Evolutionary conservation across 2,329 filamentous ascomycete genomes (phyloP).

Genomic region (Microdochium bolleyi): DNA sequence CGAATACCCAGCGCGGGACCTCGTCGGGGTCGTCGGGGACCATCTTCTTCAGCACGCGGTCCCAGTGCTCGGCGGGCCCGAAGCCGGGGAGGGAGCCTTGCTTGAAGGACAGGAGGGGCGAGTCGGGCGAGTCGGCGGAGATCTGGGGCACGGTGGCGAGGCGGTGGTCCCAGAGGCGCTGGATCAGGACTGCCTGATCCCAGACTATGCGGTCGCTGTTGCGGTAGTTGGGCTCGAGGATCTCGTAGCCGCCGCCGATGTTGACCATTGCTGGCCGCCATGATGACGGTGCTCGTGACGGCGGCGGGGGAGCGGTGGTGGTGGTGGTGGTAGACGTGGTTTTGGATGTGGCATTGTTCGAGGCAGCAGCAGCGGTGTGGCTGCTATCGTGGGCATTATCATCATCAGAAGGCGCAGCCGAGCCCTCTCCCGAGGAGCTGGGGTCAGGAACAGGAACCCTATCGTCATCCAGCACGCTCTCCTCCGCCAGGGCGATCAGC

Average conservation of each 20-base stretch:
- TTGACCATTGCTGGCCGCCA: conserved; percentile 68
- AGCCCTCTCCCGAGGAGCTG: not conserved
- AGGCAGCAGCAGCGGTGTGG: conserved; percentile 3
- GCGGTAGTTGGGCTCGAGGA: conserved; percentile 47
- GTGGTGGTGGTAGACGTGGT: no score
- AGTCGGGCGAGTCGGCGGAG: not conserved
- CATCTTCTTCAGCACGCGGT: not conserved
- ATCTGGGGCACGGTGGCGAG: conserved; percentile 27
- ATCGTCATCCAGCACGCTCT: conserved; percentile 39
- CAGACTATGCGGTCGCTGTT: conserved; percentile 73
- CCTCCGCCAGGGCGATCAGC: conserved; percentile 43
- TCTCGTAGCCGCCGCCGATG: conserved; percentile 52
- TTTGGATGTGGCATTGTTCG: not conserved
- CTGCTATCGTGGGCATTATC: not conserved
- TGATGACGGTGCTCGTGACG: conserved; percentile 13
- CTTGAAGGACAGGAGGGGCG: conserved; percentile 15
- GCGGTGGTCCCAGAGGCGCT: conserved; percentile 44
- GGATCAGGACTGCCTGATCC: conserved; percentile 55
- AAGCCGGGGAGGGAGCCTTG: conserved; percentile 23
- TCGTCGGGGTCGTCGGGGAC: not conserved
- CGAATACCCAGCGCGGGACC: conserved; percentile 29
- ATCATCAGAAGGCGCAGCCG: not conserved
- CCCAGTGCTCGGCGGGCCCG: conserved; percentile 11
- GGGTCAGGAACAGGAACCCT: conserved; percentile 8
- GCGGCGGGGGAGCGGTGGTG: no score